A percentile compares a stretch with the other conserved stretches of the same genome.
phyloP scores from a whole-genome alignment of 208 protist species.

The Blastocrithidia nonstop region DNA sequence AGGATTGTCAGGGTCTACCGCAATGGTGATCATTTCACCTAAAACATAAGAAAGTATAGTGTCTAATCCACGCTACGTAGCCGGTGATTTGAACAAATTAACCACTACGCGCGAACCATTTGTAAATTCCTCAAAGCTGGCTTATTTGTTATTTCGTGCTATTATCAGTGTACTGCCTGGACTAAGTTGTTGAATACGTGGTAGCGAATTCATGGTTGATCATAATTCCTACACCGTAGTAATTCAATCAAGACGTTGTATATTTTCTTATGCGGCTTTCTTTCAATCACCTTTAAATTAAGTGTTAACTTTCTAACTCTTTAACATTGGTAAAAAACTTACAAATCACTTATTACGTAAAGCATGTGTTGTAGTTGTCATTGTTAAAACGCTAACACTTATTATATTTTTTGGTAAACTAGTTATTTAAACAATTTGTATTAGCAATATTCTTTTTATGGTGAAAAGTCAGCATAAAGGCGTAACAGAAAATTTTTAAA shows the following conservation, averaged over 20 bases:
- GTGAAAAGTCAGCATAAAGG: no score
- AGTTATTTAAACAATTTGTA: no score
- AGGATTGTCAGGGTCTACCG: slow-evolving; percentile 27
- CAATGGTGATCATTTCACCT: slow-evolving; percentile 45
- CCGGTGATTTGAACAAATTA: slow-evolving; percentile 39
- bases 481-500: neutral
- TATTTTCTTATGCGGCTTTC: slow-evolving; percentile 42
- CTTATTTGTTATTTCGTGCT: slow-evolving; percentile 64
- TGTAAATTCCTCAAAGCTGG: slow-evolving; percentile 78
- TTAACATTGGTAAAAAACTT: slow-evolving; percentile 69
- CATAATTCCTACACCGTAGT: slow-evolving; percentile 78
- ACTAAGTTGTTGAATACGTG: slow-evolving; percentile 61
- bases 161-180: slow-evolving; percentile 74
- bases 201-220: slow-evolving; percentile 82
- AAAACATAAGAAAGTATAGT: slow-evolving; percentile 51
- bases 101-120: slow-evolving; percentile 65
- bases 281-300: slow-evolving; percentile 80
- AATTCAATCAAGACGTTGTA: slow-evolving; percentile 70
- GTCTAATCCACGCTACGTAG: slow-evolving; percentile 49
- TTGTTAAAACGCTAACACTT: no score
- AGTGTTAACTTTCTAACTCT: slow-evolving; percentile 40
- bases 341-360: slow-evolving; percentile 70
- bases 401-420: slow-evolving; percentile 1
- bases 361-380: slow-evolving; percentile 17
- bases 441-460: no score